These are phyloP conservation scores for Beauveria sp. DNA, from an alignment of 2,329 filamentous ascomycete genomes.

Conservation along the genomic window DNA sequence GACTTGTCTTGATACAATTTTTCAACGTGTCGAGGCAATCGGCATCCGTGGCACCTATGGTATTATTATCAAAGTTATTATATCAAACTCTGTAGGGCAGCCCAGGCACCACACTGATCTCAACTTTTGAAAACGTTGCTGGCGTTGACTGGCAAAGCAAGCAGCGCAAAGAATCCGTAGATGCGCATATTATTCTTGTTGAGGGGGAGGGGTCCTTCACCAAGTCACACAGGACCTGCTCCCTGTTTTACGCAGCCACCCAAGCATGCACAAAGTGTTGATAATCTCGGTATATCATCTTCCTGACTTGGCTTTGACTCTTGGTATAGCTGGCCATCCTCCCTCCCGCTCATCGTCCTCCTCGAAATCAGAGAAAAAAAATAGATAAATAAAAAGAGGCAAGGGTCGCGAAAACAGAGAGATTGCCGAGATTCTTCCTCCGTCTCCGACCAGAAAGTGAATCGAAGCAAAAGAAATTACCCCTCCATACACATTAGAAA, in stretches of 20 bases:
- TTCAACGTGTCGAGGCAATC: too few relatives aligned
- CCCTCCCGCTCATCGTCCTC: conserved; percentile 9
- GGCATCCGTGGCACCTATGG: too few relatives aligned
- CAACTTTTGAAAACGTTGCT: too few relatives aligned
- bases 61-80: too few relatives aligned
- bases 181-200: too few relatives aligned
- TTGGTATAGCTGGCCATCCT: conserved; percentile 24
- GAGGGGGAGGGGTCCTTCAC: too few relatives aligned
- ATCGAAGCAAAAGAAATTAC: background rate
- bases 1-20: too few relatives aligned
- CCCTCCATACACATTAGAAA: background rate
- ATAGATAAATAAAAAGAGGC: background rate
- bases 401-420: background rate
- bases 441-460: background rate
- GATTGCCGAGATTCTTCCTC: background rate
- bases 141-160: too few relatives aligned
- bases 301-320: conserved; percentile 22
- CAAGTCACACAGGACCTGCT: too few relatives aligned
- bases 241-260: background rate
- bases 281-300: conserved; percentile 33
- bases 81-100: too few relatives aligned
- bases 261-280: conserved; percentile 14
- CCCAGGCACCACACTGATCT: too few relatives aligned
- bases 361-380: background rate
- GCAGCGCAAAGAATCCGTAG: too few relatives aligned